Evolutionary conservation across 2,329 filamentous ascomycete genomes (phyloP).

Genomic region (Ilyonectria destructans): DNA sequence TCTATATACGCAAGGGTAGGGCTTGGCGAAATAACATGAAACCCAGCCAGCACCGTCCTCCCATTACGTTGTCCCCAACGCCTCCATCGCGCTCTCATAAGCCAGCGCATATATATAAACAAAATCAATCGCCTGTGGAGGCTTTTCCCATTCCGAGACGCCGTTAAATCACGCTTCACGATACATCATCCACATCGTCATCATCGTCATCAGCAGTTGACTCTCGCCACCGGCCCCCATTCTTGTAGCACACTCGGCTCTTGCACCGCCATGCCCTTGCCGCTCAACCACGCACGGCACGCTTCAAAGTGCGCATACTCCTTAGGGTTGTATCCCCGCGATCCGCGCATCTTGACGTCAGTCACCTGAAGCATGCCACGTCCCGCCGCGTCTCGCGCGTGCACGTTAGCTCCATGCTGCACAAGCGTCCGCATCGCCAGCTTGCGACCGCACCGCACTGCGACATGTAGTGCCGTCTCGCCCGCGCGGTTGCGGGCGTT

Average conservation of each 20-base stretch:
- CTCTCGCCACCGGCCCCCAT: slow-evolving; percentile 51
- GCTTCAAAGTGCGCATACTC: slow-evolving; percentile 63
- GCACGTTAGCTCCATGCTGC: slow-evolving; percentile 64
- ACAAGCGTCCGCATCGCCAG: slow-evolving; percentile 65
- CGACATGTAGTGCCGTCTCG: slow-evolving; percentile 71
- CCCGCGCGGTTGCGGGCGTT: slow-evolving; percentile 68
- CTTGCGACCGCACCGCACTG: slow-evolving; percentile 68
- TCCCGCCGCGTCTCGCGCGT: slow-evolving; percentile 62
- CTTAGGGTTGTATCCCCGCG: slow-evolving; percentile 50
- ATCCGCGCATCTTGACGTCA: slow-evolving; percentile 57
- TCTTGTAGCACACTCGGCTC: slow-evolving; percentile 59
- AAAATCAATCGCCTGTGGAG: background rate
- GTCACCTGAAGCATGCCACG: slow-evolving; percentile 64
- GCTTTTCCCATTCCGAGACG: slow-evolving; percentile 8
- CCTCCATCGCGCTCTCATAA: background rate
- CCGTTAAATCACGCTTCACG: background rate
- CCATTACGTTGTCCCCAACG: background rate
- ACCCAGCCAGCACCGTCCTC: background rate
- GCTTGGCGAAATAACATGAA: background rate
- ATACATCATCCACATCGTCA: background rate
- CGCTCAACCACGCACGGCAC: slow-evolving; percentile 63
- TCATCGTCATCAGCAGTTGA: slow-evolving; percentile 7
- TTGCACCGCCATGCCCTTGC: slow-evolving; percentile 56
- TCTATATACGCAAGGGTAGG: background rate
- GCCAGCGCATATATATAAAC: slow-evolving; percentile 2